Base-by-base conservation (phyloP, 495 filamentous ascomycete genomes). In the Neurospora discreta region DNA sequence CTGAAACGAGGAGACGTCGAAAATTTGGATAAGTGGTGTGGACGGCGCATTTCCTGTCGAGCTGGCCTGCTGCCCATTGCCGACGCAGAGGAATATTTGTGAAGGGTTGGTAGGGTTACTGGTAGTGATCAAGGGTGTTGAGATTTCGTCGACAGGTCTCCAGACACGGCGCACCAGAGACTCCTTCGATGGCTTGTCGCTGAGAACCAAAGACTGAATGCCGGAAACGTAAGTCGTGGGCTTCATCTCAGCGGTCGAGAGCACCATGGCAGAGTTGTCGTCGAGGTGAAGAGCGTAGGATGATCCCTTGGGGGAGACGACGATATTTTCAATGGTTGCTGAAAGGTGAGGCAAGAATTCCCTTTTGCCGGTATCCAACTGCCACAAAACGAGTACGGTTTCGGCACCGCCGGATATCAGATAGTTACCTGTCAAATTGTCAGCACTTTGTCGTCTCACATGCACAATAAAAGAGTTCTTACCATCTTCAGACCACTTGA, bases 401-500 rank as follows among this genome's bases (percentile, higher is more conserved):
- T 98, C 95, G 15, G 88, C 86, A 11, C 95, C 96, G 72, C 95
- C 95, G 46, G 95, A 98, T 40, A 99, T 90, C 40, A 98, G 79
- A 77, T 99, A 99, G 75, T 97, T 95, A n/a, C 94, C 94, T 97
- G 76, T 58, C 26, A 70, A 9, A 26, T 69, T 71, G 74, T 74
- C 76, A 80, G 74, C 18, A 70, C 46, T 43, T 20, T 4, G 9
- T 46, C n/a, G 44, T 46, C 20, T 23, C 10, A 33, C 9, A 11
- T 43, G 26, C 5, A 18, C 39, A 43, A 18, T 11, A 11, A 1
- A 58, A 15, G 13, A 44, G 41, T 70, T 79, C 88, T 75, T 87
- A 95, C 95, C 96, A 85, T 98, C 95, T 75, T 82, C 84, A 30
- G 95, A 96, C 90, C 92, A 98, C 78, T 93, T 94, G 46, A 97